phyloP scores from a whole-genome alignment of 768 basidiomycete genomes.

The Lactarius evosmus region DNA sequence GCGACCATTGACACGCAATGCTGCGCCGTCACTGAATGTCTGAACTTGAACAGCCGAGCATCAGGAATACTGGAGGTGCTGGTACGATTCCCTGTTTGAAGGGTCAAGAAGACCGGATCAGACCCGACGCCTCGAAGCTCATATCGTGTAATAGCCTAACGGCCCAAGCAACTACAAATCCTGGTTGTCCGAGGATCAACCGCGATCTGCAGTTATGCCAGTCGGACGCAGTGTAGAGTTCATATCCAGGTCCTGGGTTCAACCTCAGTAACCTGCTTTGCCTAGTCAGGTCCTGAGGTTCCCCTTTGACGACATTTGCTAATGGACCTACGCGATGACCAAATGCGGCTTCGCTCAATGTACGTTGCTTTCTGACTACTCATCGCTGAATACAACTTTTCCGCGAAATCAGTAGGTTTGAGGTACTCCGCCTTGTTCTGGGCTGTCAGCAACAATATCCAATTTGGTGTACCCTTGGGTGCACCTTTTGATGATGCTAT shows the following conservation, averaged over 20 bases:
- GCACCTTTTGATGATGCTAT: neutral
- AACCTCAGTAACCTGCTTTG: neutral
- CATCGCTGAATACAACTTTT: neutral
- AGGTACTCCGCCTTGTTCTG: neutral
- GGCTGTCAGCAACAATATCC: neutral
- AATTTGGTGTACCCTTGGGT: too few relatives aligned
- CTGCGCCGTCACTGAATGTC: too few relatives aligned
- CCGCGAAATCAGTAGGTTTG: neutral
- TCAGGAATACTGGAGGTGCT: too few relatives aligned
- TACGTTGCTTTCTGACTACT: neutral
- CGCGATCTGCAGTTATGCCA: too few relatives aligned
- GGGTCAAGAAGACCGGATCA: neutral
- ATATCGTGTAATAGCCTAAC: neutral
- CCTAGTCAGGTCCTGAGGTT: neutral
- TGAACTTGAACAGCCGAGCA: neutral
- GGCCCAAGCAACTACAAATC: neutral
- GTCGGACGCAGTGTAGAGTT: too few relatives aligned
- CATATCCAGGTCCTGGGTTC: too few relatives aligned
- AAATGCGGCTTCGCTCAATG: neutral
- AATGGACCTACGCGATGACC: too few relatives aligned
- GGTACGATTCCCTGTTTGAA: neutral
- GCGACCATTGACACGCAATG: neutral
- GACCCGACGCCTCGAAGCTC: neutral
- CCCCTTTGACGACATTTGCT: too few relatives aligned
- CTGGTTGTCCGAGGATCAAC: neutral